Percentiles rank a stretch among this genome's conserved stretches.
Evolutionary conservation across 2,329 filamentous ascomycete genomes (phyloP).

Genomic region (Tolypocladium ovalisporum): DNA sequence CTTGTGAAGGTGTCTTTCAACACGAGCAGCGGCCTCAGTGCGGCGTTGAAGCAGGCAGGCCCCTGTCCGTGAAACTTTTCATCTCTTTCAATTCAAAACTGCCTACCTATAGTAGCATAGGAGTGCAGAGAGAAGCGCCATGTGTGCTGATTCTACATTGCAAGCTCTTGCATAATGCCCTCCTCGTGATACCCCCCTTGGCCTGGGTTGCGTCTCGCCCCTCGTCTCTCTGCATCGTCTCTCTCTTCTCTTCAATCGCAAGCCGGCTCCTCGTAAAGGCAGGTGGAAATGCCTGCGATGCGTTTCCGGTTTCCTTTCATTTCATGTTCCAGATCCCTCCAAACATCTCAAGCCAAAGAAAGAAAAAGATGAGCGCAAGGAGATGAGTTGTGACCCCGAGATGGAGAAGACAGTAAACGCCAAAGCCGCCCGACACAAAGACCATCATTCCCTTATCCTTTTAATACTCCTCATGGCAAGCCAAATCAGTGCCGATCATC

Average conservation of each 20-base stretch:
- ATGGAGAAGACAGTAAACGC: slow-evolving; percentile 1
- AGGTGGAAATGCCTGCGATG: background rate
- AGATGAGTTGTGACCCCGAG: background rate
- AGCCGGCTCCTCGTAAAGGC: slow-evolving; percentile 3
- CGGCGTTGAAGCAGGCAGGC: no score
- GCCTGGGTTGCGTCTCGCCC: background rate
- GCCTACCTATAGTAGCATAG: background rate
- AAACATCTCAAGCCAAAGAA: background rate
- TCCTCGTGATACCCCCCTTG: background rate
- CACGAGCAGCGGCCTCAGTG: background rate
- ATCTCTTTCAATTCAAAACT: background rate
- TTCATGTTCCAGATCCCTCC: background rate
- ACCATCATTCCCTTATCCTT: slow-evolving; percentile 3
- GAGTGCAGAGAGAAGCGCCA: background rate
- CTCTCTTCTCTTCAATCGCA: slow-evolving; percentile 1
- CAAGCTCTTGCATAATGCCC: background rate
- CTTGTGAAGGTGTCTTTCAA: background rate
- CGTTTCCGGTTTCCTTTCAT: background rate
- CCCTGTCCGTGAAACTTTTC: no score
- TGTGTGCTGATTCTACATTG: background rate
- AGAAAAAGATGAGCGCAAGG: background rate
- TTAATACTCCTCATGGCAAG: slow-evolving; percentile 3
- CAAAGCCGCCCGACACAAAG: background rate
- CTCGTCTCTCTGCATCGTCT: no score
- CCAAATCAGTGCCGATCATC: slow-evolving; percentile 4